Base-by-base conservation (phyloP, 495 filamentous ascomycete species). In the Chaetomium cochliodes region DNA sequence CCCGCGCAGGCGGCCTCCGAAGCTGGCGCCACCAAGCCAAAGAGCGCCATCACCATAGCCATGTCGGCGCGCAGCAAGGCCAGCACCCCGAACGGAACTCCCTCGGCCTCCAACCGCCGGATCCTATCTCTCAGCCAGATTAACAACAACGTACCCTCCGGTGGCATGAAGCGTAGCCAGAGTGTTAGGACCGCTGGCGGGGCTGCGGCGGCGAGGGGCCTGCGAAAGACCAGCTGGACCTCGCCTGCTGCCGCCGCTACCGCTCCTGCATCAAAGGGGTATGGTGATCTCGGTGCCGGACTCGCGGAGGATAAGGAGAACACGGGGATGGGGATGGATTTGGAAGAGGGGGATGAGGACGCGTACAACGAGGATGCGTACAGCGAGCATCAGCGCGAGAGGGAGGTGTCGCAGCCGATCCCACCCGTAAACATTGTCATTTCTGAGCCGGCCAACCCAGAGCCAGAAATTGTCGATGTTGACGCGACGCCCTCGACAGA, bases 81-180 rank as follows among this genome's bases (percentile, higher is more conserved):
- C 18, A 44, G 25, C 47, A 44, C 42, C 30, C 58, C 49, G 47
- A 51, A 26, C 33, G 47, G 51, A 20, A 25, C 42, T 15, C 25
- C 60, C 5, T 26, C 58, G 28, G 55, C 60, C 20, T 44, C 55
- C 5, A 60, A 60, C 22, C 85, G 93, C 3, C 87, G 94, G 13
- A 97, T 97, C 66, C 83, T 93, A 47, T 94, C 90, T 59, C 84
- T 97, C 46, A 96, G 88, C 72, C 88, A 96, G 72, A 93, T 98
- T 22, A 89, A 84, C 9, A 86, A 88, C 62, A 96, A 96, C 71
- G 80, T 87, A 6, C 78, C 84, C 6, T 76, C 80, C 6, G 87
- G 88, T 13, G 77, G 80, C 61, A 80, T 87, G 65, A 87, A 86
- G 68, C 83, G 85, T 62, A 80, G 83, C 74, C 79, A 84, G 71